Evolutionary conservation across 139 green algal genomes (phyloP), one percentile per base, ranked within the genome.

Genomic region (Marvania coccoides): DNA sequence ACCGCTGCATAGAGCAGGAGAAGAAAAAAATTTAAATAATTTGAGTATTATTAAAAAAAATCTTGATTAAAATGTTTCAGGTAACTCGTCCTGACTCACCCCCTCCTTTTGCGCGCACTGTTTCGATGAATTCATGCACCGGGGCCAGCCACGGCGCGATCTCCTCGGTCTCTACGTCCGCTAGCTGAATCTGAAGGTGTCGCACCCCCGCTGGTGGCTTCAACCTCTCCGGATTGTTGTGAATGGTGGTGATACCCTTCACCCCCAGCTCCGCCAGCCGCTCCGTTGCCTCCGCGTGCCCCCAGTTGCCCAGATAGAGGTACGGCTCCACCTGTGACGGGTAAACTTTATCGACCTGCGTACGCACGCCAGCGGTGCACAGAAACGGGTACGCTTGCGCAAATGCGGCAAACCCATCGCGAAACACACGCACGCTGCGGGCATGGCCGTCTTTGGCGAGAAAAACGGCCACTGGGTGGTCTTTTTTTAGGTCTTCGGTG

Each of bases 251-350:
- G 26, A 81, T 51, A 38, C 63, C 75, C 33, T 58, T 76, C 39
- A 86, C 71, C 40, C 74, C 72, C 0, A 92, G 53, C 35, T 91
- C 80, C 1, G 56, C 55, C 37, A 90, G 63, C 24, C 68, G 62
- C 9, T 87, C 75, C 4, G 51, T 10, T 1, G 76, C 58, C 14
- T 71, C 40, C 0, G 87, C 87, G 58, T 91, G 56, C 3, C 59
- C 64, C 87, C 85, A 94, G 67, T 88, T 81, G 0, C 87, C 87
- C 57, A 94, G 73, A 72, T 87, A 94, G 28, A 94, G 76, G 24
- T 78, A 34, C 1, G 76, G 77, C 8, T 90, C 33, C 34, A 94
- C 84, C 59, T 83, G 66, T 8, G 72, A 83, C 14, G 87, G 85
- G 71, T 87, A 90, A 26, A 28, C 6, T 4, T 10, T 7, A 24